Percentiles rank a stretch among this genome's conserved stretches.
These are phyloP conservation scores for Berkeleyomyces basicola DNA, from an alignment of 2,329 filamentous ascomycete species.

Conservation along the genomic window DNA sequence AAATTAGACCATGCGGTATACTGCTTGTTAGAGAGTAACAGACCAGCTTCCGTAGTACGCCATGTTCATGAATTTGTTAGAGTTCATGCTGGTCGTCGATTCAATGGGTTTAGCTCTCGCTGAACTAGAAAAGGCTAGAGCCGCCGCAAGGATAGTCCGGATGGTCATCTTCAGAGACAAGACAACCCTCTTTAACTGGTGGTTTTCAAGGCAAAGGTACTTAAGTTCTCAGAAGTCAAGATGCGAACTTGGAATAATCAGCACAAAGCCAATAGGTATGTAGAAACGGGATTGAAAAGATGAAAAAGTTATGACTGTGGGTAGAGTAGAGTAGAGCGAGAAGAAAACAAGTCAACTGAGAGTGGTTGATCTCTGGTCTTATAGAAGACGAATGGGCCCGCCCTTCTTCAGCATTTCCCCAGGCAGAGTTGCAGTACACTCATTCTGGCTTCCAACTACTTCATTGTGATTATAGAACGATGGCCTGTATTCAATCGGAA, in stretches of 20 bases:
- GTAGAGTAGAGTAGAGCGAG: neutral
- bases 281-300: neutral
- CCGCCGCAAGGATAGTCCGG: conserved; percentile 1
- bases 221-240: neutral
- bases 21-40: conserved; percentile 6
- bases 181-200: too few relatives aligned
- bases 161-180: neutral
- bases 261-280: neutral
- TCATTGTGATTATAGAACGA: too few relatives aligned
- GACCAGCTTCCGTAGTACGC: conserved; percentile 13
- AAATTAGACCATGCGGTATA: neutral
- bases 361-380: too few relatives aligned
- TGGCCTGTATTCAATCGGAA: too few relatives aligned
- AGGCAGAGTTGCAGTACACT: too few relatives aligned
- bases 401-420: too few relatives aligned
- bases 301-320: neutral
- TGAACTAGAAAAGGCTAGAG: conserved; percentile 2
- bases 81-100: neutral
- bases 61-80: conserved; percentile 8
- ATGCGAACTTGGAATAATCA: neutral
- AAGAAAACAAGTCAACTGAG: too few relatives aligned
- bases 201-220: neutral
- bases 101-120: neutral
- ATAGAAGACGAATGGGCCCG: too few relatives aligned
- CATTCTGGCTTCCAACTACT: too few relatives aligned